A percentile compares a stretch with the other conserved stretches of the same genome.
These are phyloP conservation scores for Borovskyia barvae DNA, from an alignment of 208 protist species.

Conservation along the genomic window DNA sequence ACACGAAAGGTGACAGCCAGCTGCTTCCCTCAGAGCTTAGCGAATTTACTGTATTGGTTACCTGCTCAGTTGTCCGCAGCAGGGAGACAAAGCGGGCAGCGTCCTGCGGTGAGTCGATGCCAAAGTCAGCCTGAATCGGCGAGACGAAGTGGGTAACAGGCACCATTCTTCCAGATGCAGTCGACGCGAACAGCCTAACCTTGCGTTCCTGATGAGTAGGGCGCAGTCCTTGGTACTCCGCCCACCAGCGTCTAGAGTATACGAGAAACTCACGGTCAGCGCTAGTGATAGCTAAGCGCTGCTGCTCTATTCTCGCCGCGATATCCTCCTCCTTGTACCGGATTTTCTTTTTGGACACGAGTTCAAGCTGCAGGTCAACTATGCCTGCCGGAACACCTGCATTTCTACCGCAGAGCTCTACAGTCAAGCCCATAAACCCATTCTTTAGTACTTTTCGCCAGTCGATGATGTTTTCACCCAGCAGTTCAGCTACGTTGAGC, in stretches of 20 bases:
- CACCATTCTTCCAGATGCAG: slow-evolving; percentile 74
- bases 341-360: slow-evolving; percentile 59
- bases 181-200: slow-evolving; percentile 89
- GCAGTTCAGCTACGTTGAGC: slow-evolving; percentile 50
- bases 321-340: slow-evolving; percentile 83
- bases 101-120: slow-evolving; percentile 77
- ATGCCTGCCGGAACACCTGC: slow-evolving; percentile 89
- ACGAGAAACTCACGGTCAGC: slow-evolving; percentile 92
- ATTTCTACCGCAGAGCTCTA: slow-evolving; percentile 88
- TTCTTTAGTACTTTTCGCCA: slow-evolving; percentile 90
- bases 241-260: slow-evolving; percentile 91
- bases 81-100: slow-evolving; percentile 91
- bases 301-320: slow-evolving; percentile 60
- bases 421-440: slow-evolving; percentile 82
- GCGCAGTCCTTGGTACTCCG: slow-evolving; percentile 72
- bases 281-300: slow-evolving; percentile 77
- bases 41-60: slow-evolving; percentile 27
- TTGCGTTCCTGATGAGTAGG: slow-evolving; percentile 67
- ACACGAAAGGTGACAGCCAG: slow-evolving; percentile 83
- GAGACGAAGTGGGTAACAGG: slow-evolving; percentile 88
- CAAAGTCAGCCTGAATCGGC: slow-evolving; percentile 61
- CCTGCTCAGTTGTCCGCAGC: slow-evolving; percentile 49
- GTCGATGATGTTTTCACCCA: slow-evolving; percentile 90
- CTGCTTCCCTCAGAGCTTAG: slow-evolving; percentile 16
- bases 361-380: slow-evolving; percentile 87